Percentiles rank a stretch among this genome's conserved stretches.
phyloP scores from a whole-genome alignment of 371 early-diverging fungal species.

The Actinomortierella wolfii region DNA sequence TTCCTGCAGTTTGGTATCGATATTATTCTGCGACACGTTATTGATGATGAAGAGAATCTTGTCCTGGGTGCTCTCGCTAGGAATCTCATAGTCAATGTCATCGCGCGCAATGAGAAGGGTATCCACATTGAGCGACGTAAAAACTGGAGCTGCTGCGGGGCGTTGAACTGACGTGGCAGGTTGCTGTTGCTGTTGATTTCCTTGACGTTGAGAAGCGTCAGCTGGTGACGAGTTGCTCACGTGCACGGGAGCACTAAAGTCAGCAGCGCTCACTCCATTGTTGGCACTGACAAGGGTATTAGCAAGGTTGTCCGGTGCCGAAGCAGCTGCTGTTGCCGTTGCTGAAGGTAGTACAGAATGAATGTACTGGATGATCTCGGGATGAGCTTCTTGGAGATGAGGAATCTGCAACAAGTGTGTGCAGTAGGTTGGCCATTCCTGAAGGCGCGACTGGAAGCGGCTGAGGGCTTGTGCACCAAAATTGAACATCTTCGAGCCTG shows the following conservation, averaged over 20 bases:
- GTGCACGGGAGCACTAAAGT: background rate
- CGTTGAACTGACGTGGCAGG: conserved; percentile 17
- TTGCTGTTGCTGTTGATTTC: conserved; percentile 5
- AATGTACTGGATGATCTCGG: conserved; percentile 72
- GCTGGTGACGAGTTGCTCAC: conserved; percentile 6
- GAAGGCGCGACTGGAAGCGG: conserved; percentile 81
- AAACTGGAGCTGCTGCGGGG: conserved; percentile 51
- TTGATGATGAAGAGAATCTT: conserved; percentile 96
- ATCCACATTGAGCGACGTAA: conserved; percentile 67
- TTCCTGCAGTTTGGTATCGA: conserved; percentile 82
- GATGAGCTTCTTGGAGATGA: conserved; percentile 74
- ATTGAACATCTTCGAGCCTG: conserved; percentile 82
- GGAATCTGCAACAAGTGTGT: conserved; percentile 79
- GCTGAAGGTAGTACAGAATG: conserved; percentile 48
- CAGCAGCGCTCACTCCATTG: background rate
- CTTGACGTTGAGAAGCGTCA: conserved; percentile 4
- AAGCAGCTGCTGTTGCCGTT: conserved; percentile 30
- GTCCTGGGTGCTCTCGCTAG: conserved; percentile 81
- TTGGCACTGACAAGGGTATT: too few relatives aligned
- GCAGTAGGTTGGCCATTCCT: conserved; percentile 93
- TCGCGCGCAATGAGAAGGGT: conserved; percentile 46
- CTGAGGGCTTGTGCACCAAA: conserved; percentile 90
- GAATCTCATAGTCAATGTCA: conserved; percentile 56
- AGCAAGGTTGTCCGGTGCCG: conserved; percentile 7
- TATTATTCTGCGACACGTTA: conserved; percentile 88